Evolutionary conservation across 345 rosid genomes (phyloP).

Genomic region (Passiflora organensis): DNA sequence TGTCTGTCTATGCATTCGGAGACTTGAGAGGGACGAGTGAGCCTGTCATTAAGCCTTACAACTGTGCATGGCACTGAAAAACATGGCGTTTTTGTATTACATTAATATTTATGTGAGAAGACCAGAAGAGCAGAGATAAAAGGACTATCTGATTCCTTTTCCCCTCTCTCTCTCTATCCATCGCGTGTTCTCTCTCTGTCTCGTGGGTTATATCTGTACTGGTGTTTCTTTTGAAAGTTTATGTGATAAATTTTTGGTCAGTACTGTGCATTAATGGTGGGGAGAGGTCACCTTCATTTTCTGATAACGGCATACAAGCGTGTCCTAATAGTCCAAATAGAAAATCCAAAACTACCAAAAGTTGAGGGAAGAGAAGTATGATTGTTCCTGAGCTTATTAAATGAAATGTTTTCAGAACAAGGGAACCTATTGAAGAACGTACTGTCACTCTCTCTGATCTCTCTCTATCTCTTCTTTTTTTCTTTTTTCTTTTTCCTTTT

Average conservation of each 20-base stretch:
- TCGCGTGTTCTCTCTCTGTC: conserved; percentile 4
- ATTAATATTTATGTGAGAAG: conserved; percentile 24
- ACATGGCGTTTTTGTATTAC: conserved; percentile 42
- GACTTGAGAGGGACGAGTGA: conserved; percentile 38
- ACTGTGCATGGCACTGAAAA: conserved; percentile 77
- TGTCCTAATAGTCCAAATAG: conserved; percentile 42
- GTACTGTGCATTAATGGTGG: conserved; percentile 22
- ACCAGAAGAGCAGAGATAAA: conserved; percentile 9
- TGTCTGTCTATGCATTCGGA: conserved; percentile 29
- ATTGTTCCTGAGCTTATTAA: conserved; percentile 26
- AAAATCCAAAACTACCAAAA: conserved; percentile 41
- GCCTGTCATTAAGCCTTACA: conserved; percentile 28
- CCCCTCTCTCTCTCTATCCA: too few relatives aligned
- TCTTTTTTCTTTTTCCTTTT: too few relatives aligned
- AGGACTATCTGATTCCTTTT: conserved; percentile 11
- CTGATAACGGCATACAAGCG: conserved; percentile 27
- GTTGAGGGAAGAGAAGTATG: conserved; percentile 15
- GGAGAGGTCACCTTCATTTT: conserved; percentile 20
- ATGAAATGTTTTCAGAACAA: conserved; percentile 32
- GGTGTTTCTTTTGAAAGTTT: conserved; percentile 5
- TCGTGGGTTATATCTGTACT: not conserved
- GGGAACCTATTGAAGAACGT: conserved; percentile 3
- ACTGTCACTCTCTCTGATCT: too few relatives aligned
- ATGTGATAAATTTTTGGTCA: conserved; percentile 25
- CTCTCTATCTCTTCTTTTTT: too few relatives aligned